A percentile compares a stretch with the other conserved stretches of the same genome.
Evolutionary conservation across 179 eudicot species (phyloP).

Genomic region (Beta macrorhiza): DNA sequence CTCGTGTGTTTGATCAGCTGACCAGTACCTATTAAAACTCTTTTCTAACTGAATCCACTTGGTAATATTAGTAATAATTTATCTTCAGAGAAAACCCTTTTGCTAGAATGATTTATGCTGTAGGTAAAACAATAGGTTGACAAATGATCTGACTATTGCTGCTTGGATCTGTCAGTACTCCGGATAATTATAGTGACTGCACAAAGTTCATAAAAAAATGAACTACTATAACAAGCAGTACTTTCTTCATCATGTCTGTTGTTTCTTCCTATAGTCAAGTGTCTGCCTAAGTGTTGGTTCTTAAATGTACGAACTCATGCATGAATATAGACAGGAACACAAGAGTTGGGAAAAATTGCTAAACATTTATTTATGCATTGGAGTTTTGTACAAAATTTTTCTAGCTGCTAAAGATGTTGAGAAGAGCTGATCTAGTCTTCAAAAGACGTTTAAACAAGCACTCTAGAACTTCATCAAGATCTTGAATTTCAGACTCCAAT

Average conservation of each 20-base stretch:
- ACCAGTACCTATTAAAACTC: too few species aligned
- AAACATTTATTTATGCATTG: slow-evolving; percentile 15
- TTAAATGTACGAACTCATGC: neutral
- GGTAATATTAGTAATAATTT: too few species aligned
- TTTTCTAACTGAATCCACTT: too few species aligned
- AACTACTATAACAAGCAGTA: neutral
- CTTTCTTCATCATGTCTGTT: neutral
- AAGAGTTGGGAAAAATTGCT: neutral
- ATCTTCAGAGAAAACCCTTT: neutral
- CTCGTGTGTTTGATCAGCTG: too few species aligned
- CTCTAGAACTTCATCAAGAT: slow-evolving; percentile 39
- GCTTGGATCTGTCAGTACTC: neutral
- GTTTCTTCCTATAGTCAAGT: neutral
- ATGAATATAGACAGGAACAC: neutral
- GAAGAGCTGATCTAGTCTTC: slow-evolving; percentile 48
- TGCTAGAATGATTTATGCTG: neutral
- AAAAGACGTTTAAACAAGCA: slow-evolving; percentile 45
- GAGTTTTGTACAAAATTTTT: slow-evolving; percentile 8
- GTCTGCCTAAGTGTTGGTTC: neutral
- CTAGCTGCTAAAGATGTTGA: slow-evolving; percentile 34
- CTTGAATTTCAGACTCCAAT: slow-evolving; percentile 40
- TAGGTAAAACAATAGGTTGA: too few species aligned
- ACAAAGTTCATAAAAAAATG: neutral
- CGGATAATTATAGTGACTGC: neutral
- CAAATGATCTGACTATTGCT: neutral